Conservation (phyloP, 202 grass and related monocot species). For the Eragrostis tef region DNA sequence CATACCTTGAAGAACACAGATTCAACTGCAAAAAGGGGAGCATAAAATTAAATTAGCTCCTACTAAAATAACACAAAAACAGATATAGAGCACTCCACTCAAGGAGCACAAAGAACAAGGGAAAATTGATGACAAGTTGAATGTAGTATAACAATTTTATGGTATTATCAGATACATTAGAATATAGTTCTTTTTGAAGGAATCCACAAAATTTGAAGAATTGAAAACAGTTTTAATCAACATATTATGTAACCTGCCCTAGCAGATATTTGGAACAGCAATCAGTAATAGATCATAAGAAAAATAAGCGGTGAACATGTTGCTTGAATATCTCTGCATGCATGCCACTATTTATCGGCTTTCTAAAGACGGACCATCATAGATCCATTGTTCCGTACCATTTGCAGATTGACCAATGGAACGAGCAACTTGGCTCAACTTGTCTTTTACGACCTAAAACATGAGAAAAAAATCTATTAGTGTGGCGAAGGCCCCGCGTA, state of each 20-base stretch:
- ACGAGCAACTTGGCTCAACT: conserved; percentile 89
- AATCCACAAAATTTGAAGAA: conserved; percentile 20
- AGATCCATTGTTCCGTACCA: conserved; percentile 47
- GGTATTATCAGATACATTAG: not conserved
- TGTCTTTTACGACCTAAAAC: conserved; percentile 79
- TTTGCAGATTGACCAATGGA: conserved; percentile 69
- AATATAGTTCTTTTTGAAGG: not conserved
- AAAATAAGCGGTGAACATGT: not conserved
- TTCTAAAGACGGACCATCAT: not conserved
- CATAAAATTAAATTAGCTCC: too few relatives aligned
- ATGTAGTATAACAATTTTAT: too few relatives aligned
- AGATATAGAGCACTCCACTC: too few relatives aligned
- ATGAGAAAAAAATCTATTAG: conserved; percentile 43
- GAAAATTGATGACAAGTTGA: too few relatives aligned
- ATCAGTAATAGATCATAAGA: not conserved
- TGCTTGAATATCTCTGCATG: not conserved
- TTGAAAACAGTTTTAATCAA: conserved; percentile 13
- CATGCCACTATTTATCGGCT: not conserved
- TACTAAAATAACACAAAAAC: too few relatives aligned
- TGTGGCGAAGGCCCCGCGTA: not conserved
- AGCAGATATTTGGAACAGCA: not conserved
- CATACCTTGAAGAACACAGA: too few relatives aligned
- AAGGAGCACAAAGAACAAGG: too few relatives aligned
- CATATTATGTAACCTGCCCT: conserved; percentile 1
- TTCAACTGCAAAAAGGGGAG: too few relatives aligned